Base-by-base conservation (phyloP, 1,284 basidiomycete species). In the Nidula niveotomentosa region DNA sequence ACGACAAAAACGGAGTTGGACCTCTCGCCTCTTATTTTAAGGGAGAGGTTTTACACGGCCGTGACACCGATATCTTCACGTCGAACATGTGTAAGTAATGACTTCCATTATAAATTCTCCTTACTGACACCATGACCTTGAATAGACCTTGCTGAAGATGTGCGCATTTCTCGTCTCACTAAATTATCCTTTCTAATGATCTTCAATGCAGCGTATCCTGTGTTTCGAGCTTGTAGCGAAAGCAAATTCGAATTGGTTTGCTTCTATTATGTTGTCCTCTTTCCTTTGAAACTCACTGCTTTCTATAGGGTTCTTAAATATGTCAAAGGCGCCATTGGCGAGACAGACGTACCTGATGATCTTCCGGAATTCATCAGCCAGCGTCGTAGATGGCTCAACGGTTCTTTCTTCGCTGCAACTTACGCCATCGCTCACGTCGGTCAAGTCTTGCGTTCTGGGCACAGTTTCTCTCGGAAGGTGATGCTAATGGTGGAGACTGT, bases 171-270 rank as follows among this genome's bases (percentile, higher is more conserved):
- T 23, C 23, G 23, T 23, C 23, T 23, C 23, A 4, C 23, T 23
- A 23, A 23, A 23, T 23, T 23, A 23, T 23, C 23, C 23, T 23
- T 23, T 23, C 23, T 23, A 23, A 23, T 23, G 4, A 23, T 23
- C 23, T 23, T 23, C 23, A 23, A 23, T 23, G 23, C 23, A 23
- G 23, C 92, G 96, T 65, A 98, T 98, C 59, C 76, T 97, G 46
- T 98, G 96, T 72, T 99, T 97, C 73, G 96, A 98, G 74, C 93
- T 99, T 51, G 93, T 98, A 50, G 96, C 95, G 4, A 98, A 98
- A 91, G 68, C 76, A 75, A 30, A 89, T 91, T 68, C 87, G 84
- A 46, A 92, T 90, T 63, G 89, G 79, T 15, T 44, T 56, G 17
- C 55, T 17, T 33, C 33, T 50, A 47, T 30, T 53, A n/a, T 35